Evolutionary conservation across 352 stramenopile species (phyloP).

Genomic region (Phytopythium boreale): DNA sequence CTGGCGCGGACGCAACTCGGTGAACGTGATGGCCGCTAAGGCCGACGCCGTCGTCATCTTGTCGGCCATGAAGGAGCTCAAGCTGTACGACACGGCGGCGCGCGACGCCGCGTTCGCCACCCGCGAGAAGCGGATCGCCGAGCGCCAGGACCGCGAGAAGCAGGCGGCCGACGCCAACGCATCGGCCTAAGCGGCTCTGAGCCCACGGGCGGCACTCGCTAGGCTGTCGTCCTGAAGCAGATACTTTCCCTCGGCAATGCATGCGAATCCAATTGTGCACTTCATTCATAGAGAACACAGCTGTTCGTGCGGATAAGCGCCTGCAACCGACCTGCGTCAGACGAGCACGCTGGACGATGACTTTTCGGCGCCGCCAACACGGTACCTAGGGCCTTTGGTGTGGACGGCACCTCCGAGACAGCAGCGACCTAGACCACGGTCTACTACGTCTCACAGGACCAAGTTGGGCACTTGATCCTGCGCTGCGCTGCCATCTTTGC

Average conservation of each 20-base stretch:
- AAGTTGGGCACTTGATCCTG: too few species aligned
- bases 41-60: slow-evolving; percentile 70
- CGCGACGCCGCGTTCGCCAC: slow-evolving; percentile 37
- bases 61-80: slow-evolving; percentile 83
- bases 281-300: background rate
- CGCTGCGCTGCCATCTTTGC: too few species aligned
- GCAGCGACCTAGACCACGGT: too few species aligned
- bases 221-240: too few species aligned
- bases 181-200: background rate
- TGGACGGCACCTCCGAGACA: too few species aligned
- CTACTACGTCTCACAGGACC: too few species aligned
- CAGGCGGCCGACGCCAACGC: slow-evolving; percentile 11
- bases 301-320: too few species aligned
- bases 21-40: slow-evolving; percentile 87
- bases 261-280: background rate
- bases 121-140: slow-evolving; percentile 48
- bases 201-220: background rate
- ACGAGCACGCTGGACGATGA: too few species aligned
- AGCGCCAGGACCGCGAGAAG: slow-evolving; percentile 36
- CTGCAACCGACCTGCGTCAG: too few species aligned
- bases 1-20: slow-evolving; percentile 83
- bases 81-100: slow-evolving; percentile 56
- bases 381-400: too few species aligned
- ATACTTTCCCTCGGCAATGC: background rate
- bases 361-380: too few species aligned